phyloP scores from a whole-genome alignment of 768 basidiomycete species.

The Dentipellis sp. region DNA sequence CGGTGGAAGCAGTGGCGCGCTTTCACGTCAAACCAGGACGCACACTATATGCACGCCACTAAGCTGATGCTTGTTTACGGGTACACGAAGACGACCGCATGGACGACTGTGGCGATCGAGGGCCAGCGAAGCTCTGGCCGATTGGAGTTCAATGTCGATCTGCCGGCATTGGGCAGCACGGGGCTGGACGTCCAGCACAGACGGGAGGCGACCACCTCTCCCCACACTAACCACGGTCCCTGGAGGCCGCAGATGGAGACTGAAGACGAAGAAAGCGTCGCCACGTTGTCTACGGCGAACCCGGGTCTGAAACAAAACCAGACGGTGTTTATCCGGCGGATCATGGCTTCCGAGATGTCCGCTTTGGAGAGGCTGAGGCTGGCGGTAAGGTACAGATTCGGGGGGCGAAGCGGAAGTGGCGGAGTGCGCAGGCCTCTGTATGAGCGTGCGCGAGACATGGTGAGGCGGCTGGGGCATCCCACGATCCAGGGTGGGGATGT shows the following conservation, averaged over 20 bases:
- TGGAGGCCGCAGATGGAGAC: not conserved
- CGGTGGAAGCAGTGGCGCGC: not conserved
- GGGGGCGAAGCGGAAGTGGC: not conserved
- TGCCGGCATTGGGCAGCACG: not conserved
- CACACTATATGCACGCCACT: not conserved
- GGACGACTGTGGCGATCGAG: not conserved
- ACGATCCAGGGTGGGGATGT: no score
- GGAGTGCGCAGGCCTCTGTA: no score
- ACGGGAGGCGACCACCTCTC: not conserved
- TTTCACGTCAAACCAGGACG: not conserved
- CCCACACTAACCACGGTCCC: not conserved
- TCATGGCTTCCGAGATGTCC: not conserved
- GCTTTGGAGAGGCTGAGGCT: not conserved
- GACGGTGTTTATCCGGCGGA: not conserved
- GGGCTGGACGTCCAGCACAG: not conserved
- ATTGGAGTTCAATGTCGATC: not conserved
- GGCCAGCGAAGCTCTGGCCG: not conserved
- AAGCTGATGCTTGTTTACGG: not conserved
- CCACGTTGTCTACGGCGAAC: not conserved
- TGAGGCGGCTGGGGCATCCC: no score
- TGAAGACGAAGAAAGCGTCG: no score
- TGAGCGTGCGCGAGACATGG: no score
- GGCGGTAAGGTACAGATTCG: not conserved
- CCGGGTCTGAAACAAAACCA: not conserved
- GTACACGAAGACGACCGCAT: not conserved